Evolutionary conservation across 495 filamentous ascomycete species (phyloP), one percentile per base, ranked within the genome.

Genomic region (Annulohypoxylon nitens): DNA sequence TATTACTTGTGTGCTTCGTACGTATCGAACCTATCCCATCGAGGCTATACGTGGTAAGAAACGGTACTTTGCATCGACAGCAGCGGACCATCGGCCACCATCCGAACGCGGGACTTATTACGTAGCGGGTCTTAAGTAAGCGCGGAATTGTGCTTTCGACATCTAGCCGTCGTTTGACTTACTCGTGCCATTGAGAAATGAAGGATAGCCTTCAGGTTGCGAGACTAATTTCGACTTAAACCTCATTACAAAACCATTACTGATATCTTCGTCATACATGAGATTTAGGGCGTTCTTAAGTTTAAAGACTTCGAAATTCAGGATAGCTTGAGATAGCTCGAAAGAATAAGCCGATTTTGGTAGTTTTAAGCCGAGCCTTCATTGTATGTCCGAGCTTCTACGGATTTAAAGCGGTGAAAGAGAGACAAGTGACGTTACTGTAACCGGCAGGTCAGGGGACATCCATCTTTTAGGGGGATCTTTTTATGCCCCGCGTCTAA

Each of bases 401-500:
- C 58, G 58, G 58, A 45, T 61, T 47, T 61, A 61, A 61, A 16
- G 58, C 58, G 58, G 58, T 45, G 30, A 57, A 57, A 57, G 53
- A 33, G 30, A 55, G 26, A 37, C 53, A 34, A 34, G 53, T 34
- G n/a, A 53, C 20, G 18, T 30, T 12, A 37, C 30, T 18, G 36
- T 10, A 37, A 37, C 7, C 6, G 33, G 33, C 20, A 36, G 33
- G 53, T 47, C 43, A 62, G 60, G 37, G 60, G 60, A n/a, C 30
- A 30, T 30, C 30, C 30, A 30, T 30, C 30, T 30, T 30, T 30
- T 30, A 6, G 30, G 30, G 30, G 30, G 30, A 30, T 30, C 5
- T 5, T 43, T 16, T 14, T 16, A 55, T 69, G 66, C 66, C 66
- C 66, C 66, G 66, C 66, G 66, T 62, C 66, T 62, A 62, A 45